Evolutionary conservation across 148 eudicot species (phyloP), one percentile per base, ranked within the genome.

Genomic region (Silene latifolia): DNA sequence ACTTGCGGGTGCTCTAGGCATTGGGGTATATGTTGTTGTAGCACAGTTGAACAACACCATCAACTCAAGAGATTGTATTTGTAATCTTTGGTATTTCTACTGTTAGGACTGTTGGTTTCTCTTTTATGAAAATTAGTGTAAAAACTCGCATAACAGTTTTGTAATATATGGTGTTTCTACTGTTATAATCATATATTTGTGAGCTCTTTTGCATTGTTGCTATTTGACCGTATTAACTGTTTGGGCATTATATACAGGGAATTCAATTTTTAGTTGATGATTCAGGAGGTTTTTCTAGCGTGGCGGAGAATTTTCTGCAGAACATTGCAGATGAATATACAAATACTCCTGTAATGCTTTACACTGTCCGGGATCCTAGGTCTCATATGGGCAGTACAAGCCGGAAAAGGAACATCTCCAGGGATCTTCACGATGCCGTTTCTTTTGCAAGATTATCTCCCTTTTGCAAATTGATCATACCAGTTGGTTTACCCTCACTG

Each of bases 281-380:
- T 74, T 85, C 96, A 17, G 97, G 98, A 72, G 98, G 98, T 15
- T 94, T 94, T 81, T 87, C 97, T 72, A 90, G 96, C 86, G 79
- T 91, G 61, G 93, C 92, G 32, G 91, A 86, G 63, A 93, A 89
- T 74, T 84, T 94, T 77, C 72, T 94, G 78, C 89, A 88, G 83
- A 83, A 80, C 77, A 90, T 94, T 72, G 91, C 93, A 8, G 98
- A 94, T 81, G 97, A 94, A 21, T 91, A 87, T 83, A 29, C 92
- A 75, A 90, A 89, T 74, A 73, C 90, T 74, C 98, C 96, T 19
- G 89, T 94, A 32, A 76, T 94, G 82, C 90, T 91, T 39, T 94
- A 90, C 77, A 67, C 86, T 79, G 95, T 82, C 32, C 84, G 87
- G 18, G 82, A 82, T 82, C 95, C 98, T 76, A 56, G 69, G 47